A percentile compares a stretch with the other conserved stretches of the same genome.
These are phyloP conservation scores for Plantago coronopus DNA, from an alignment of 305 asterid species.

Conservation along the genomic window DNA sequence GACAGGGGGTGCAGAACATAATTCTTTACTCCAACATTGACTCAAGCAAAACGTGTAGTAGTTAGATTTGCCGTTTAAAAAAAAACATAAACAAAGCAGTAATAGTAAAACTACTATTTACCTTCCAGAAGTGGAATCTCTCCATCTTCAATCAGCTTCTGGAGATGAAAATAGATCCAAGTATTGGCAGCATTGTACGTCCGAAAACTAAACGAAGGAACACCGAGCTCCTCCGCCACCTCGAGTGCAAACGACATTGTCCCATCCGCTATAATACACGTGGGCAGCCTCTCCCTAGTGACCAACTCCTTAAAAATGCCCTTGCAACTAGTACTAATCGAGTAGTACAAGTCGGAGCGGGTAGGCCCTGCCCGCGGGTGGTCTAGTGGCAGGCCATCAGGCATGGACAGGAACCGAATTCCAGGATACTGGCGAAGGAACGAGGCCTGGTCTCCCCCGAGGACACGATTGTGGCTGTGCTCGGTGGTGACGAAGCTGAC, in stretches of 20 bases:
- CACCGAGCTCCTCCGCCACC: constrained; percentile 28
- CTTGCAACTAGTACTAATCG: constrained; percentile 21
- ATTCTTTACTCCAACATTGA: no score
- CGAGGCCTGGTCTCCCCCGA: neutral
- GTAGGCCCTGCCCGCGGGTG: constrained; percentile 32
- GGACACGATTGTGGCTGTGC: neutral
- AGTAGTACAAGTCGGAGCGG: constrained; percentile 25
- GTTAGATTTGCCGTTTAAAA: no score
- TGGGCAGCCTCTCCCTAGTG: neutral
- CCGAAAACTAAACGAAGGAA: constrained; percentile 27
- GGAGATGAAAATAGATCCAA: constrained; percentile 30
- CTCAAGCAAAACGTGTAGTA: no score
- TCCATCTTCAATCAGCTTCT: constrained; percentile 33
- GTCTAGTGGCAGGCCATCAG: constrained; percentile 37
- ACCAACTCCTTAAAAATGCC: constrained; percentile 26
- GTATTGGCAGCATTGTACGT: constrained; percentile 20
- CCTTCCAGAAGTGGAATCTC: constrained; percentile 32
- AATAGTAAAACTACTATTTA: neutral
- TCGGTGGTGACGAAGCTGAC: constrained; percentile 3
- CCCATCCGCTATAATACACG: constrained; percentile 38
- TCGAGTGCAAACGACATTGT: constrained; percentile 25
- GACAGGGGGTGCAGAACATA: no score
- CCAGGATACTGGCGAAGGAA: neutral
- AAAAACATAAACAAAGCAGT: no score
- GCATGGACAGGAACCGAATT: constrained; percentile 7